phyloP scores from a whole-genome alignment of 306 rosid genomes.

The Pachyrhizus erosus region DNA sequence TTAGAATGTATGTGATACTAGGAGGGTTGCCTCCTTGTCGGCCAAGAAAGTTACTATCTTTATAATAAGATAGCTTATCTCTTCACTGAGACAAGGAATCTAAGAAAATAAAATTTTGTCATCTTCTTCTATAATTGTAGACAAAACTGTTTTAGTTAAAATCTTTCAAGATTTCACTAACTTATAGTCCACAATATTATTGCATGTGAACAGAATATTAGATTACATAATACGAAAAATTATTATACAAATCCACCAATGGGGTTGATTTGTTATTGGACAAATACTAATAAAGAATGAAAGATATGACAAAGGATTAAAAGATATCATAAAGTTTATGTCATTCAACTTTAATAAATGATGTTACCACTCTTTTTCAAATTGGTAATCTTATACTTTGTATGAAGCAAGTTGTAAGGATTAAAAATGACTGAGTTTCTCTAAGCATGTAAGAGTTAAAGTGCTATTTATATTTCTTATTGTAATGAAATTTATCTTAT shows the following conservation, averaged over 20 bases:
- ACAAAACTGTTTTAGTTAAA: background rate
- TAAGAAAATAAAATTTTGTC: no score
- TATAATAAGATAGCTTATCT: background rate
- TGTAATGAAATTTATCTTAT: background rate
- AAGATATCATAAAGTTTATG: background rate
- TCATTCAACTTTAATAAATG: background rate
- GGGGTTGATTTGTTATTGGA: background rate
- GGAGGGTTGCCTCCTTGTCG: background rate
- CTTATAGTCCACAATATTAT: background rate
- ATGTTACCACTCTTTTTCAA: background rate
- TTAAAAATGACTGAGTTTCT: background rate
- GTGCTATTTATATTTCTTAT: background rate
- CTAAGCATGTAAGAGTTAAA: background rate
- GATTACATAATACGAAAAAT: background rate
- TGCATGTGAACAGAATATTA: background rate
- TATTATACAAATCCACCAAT: background rate
- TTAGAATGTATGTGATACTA: background rate
- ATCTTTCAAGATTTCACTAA: background rate
- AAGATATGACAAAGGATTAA: background rate
- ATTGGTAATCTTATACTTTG: background rate
- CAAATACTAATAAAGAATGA: background rate
- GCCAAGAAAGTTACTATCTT: background rate
- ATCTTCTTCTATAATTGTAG: background rate
- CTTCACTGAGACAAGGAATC: background rate
- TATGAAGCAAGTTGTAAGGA: background rate